Evolutionary conservation across 106 monocot genomes (phyloP), one percentile per base, ranked within the genome.

Genomic region (Phalaenopsis aphrodite): DNA sequence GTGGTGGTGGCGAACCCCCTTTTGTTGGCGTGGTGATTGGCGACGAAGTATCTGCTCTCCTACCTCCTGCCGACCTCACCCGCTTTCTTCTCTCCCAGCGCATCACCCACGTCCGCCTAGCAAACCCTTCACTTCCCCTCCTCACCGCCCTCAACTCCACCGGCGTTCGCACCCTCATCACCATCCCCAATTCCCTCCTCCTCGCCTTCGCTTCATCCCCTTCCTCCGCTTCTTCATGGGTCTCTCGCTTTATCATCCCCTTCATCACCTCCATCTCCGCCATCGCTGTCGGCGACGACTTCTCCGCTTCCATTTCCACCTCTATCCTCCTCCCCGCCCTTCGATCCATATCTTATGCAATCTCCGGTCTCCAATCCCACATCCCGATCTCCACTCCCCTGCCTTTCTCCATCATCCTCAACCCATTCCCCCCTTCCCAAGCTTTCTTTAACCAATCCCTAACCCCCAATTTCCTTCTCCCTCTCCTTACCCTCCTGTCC

Each of bases 341-440:
- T 76, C 73, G 17, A 55, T 86, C 82, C 55, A 77, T 92, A 78
- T 73, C 72, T 55, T 30, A 85, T 47, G 84, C 90, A 10, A 58
- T 92, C 66, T 41, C 79, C 47, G n/a, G 82, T 2, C 56, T 93
- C 77, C 69, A 79, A n/a, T 66, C 75, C 17, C 11, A 41, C 4
- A 58, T 91, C 77, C 87, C 86, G 41, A 55, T 93, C 84, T 97
- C 96, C 37, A 86, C 94, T 19, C 89, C 96, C 4, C 86, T 88
- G 41, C 86, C 92, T 16, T 85, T 87, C 61, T 87, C 94, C 77
- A 10, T 86, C 66, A 81, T 94, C 76, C 83, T 87, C 71, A 84
- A 97, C 79, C 94, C 90, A 41, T 94, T 97, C 75, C 97, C 97
- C 9, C 97, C 97, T 0, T 97, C 97, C 10, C 90, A 92, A 76